Evolutionary conservation across 257 asterid genomes (phyloP).

Genomic region (Eucommia ulmoides): DNA sequence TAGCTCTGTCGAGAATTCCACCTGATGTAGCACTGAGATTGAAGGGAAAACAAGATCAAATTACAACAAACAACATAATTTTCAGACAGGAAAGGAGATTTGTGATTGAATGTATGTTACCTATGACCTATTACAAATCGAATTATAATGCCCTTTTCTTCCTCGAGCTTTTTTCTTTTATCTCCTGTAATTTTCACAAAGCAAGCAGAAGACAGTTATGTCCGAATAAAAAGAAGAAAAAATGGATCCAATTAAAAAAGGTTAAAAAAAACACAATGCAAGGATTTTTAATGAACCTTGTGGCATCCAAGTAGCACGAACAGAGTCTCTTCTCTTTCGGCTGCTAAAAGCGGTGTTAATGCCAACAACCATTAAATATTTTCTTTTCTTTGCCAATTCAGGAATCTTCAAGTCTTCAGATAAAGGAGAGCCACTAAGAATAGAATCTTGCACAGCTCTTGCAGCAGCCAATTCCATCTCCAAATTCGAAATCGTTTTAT

Average conservation of each 20-base stretch:
- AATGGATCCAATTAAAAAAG: not conserved
- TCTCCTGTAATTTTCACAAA: not conserved
- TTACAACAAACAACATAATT: not conserved
- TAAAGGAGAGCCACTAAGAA: not conserved
- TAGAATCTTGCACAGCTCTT: not conserved
- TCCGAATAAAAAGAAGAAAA: not conserved
- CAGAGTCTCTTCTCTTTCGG: not conserved
- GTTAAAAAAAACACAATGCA: not conserved
- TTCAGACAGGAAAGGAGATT: not conserved
- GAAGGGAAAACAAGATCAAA: not conserved
- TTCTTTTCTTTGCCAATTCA: not conserved
- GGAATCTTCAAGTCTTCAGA: not conserved
- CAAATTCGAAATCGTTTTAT: not conserved
- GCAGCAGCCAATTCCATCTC: conserved; percentile 2
- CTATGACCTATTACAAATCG: conserved; percentile 3
- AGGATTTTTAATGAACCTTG: conserved; percentile 1
- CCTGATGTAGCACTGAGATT: not conserved
- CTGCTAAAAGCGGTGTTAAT: conserved; percentile 2
- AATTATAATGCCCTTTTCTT: not conserved
- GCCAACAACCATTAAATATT: conserved; percentile 1
- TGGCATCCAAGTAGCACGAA: conserved; percentile 3
- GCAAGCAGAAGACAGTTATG: not conserved
- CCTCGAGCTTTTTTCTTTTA: not conserved
- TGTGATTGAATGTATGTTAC: not conserved
- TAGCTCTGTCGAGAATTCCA: not conserved